Conservation (phyloP, 208 protist species). For the Leptomonas pyrrhocoris region DNA sequence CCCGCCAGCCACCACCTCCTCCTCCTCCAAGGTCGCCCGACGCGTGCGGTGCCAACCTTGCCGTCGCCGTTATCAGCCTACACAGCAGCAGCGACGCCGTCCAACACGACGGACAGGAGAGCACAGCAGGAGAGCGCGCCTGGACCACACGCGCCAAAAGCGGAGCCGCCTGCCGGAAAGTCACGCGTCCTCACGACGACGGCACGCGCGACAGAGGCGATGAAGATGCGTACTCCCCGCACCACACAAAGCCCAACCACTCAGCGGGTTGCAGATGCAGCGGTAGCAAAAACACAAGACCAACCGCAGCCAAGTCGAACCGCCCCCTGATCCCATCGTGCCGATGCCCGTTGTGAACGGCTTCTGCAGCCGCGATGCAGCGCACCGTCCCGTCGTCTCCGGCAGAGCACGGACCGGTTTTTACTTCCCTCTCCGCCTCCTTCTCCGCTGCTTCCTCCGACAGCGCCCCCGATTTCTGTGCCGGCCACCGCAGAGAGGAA, state of each 20-base stretch:
- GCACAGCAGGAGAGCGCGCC: too few relatives aligned
- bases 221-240: too few relatives aligned
- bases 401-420: background rate
- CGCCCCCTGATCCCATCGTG: too few relatives aligned
- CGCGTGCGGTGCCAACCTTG: conserved; percentile 1
- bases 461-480: background rate
- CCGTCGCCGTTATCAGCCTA: background rate
- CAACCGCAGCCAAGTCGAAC: too few relatives aligned
- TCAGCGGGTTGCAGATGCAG: background rate
- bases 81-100: background rate
- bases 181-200: too few relatives aligned
- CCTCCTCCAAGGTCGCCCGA: background rate
- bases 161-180: too few relatives aligned
- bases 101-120: background rate
- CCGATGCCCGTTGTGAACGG: background rate
- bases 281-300: background rate
- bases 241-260: background rate
- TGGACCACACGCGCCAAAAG: too few relatives aligned
- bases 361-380: background rate
- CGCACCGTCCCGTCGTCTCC: conserved; percentile 10
- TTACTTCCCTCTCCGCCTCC: conserved; percentile 1
- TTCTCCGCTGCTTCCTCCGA: background rate
- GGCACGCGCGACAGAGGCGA: too few relatives aligned
- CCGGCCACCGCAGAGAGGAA: background rate
- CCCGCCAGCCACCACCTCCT: background rate